Conservation (phyloP, 495 filamentous ascomycete genomes). For the Lophiotrema nucula region DNA sequence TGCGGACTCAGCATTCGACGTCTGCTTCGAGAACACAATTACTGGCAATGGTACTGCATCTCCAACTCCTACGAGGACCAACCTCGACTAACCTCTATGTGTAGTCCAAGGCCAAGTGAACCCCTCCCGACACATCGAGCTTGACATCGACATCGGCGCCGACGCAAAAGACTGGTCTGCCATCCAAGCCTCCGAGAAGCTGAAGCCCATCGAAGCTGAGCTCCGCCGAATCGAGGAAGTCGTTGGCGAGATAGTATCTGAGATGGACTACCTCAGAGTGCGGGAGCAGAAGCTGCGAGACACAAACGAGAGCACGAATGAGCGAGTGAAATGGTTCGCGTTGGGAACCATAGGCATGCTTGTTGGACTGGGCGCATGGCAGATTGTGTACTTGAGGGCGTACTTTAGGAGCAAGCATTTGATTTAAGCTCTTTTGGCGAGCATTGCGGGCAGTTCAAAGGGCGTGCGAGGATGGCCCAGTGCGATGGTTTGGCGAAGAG, state of each 20-base stretch:
- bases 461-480: neutral
- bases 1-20: conserved; percentile 90
- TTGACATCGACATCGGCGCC: conserved; percentile 98
- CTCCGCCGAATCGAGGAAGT: conserved; percentile 70
- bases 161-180: conserved; percentile 98
- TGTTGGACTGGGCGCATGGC: conserved; percentile 87
- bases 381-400: conserved; percentile 93
- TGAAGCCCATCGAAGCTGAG: conserved; percentile 95
- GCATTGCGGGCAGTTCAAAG: neutral
- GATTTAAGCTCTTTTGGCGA: conserved; percentile 54
- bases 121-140: conserved; percentile 77
- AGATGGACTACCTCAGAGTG: conserved; percentile 69
- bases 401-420: conserved; percentile 97
- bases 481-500: neutral
- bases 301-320: conserved; percentile 99
- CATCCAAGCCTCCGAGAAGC: conserved; percentile 93
- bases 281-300: conserved; percentile 95
- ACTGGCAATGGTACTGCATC: conserved; percentile 55
- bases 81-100: conserved; percentile 10
- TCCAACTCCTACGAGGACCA: neutral
- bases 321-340: conserved; percentile 97
- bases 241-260: conserved; percentile 42
- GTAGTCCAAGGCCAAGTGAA: conserved; percentile 50
- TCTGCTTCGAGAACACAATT: conserved; percentile 92
- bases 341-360: conserved; percentile 93